phyloP scores from a whole-genome alignment of 805 yeast species.

The Pichia occidentalis region DNA sequence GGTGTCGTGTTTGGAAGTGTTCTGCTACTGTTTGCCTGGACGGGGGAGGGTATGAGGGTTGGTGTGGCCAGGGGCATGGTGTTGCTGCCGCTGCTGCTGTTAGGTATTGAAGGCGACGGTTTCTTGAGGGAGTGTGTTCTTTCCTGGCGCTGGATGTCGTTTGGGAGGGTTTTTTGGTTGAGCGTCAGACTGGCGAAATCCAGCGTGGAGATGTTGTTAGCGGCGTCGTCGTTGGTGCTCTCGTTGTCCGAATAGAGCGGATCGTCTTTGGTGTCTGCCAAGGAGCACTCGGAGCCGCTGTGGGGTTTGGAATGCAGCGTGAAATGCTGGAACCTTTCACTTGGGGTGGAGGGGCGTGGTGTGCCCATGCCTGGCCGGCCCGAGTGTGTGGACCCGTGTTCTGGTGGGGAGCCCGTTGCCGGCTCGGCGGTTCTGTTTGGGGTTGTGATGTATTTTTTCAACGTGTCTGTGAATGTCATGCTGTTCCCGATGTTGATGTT shows the following conservation, averaged over 20 bases:
- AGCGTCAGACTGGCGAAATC: not conserved
- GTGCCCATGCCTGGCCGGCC: no score
- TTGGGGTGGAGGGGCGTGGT: no score
- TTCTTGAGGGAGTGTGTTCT: constrained; percentile 1
- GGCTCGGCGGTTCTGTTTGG: no score
- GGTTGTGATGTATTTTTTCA: not conserved
- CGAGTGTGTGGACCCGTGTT: no score
- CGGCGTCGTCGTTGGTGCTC: not conserved
- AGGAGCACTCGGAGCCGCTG: no score
- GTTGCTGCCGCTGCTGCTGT: no score
- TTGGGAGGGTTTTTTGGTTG: constrained; percentile 3
- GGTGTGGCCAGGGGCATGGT: not conserved
- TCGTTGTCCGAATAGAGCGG: not conserved
- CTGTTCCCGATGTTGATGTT: not conserved
- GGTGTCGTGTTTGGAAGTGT: not conserved
- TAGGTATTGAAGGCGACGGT: not conserved
- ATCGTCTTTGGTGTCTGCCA: not conserved
- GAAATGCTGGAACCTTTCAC: not conserved
- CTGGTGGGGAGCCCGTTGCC: no score
- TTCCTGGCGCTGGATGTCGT: constrained; percentile 4
- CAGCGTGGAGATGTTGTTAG: not conserved
- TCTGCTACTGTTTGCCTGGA: not conserved
- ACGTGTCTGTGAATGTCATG: not conserved
- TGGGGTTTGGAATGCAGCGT: not conserved
- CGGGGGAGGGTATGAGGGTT: not conserved